Percentiles rank a stretch among this genome's conserved stretches.
Evolutionary conservation across 2,329 filamentous ascomycete genomes (phyloP).

Genomic region (Boeremia exigua): DNA sequence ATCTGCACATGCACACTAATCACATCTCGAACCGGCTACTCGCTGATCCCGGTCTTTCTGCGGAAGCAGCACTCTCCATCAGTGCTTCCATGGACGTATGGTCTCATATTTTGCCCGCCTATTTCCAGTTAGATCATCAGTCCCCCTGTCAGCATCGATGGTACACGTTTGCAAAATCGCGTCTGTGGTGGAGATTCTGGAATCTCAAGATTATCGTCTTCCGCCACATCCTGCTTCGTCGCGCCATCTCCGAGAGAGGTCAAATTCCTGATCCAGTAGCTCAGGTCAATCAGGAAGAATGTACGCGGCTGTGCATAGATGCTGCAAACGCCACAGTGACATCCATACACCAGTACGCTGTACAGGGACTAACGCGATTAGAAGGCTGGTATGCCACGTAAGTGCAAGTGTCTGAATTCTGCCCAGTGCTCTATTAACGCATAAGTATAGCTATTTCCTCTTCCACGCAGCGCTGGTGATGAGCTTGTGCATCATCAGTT

Average conservation of each 20-base stretch:
- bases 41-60: conserved; percentile 33
- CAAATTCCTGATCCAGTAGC: conserved; percentile 26
- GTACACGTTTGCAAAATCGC: conserved; percentile 31
- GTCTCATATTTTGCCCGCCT: conserved; percentile 24
- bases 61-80: conserved; percentile 30
- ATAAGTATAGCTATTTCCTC: conserved; percentile 26
- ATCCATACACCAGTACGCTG: conserved; percentile 32
- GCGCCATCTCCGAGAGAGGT: conserved; percentile 29
- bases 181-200: conserved; percentile 36
- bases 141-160: conserved; percentile 20
- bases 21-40: conserved; percentile 32
- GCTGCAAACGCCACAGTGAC: conserved; percentile 32
- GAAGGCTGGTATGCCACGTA: conserved; percentile 38
- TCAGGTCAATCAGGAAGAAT: conserved; percentile 30
- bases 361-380: conserved; percentile 25
- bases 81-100: conserved; percentile 27
- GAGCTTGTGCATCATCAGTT: conserved; percentile 34
- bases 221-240: conserved; percentile 31
- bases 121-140: conserved; percentile 22
- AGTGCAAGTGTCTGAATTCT: conserved; percentile 1
- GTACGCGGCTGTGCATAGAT: conserved; percentile 31
- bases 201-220: conserved; percentile 36
- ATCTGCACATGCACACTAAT: conserved; percentile 33
- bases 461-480: conserved; percentile 35
- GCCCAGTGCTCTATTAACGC: not conserved